Percentiles rank a stretch among this genome's conserved stretches.
phyloP scores from a whole-genome alignment of 1,284 basidiomycete genomes.

The Puccinia polysora region DNA sequence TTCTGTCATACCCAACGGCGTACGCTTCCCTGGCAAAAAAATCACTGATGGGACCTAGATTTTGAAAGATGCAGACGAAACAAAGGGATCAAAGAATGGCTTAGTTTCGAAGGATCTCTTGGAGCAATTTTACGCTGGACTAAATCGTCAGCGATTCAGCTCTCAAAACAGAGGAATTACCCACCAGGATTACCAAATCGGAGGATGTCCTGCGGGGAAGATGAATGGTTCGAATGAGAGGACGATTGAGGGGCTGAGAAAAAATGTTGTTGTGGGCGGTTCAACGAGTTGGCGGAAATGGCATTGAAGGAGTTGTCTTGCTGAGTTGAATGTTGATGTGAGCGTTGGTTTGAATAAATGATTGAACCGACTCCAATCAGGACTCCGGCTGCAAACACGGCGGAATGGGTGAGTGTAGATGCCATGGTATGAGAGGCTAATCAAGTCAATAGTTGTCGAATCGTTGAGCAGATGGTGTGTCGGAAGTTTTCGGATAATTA shows the following conservation, averaged over 20 bases:
- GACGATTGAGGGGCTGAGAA: slow-evolving; percentile 12
- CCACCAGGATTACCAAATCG: slow-evolving; percentile 40
- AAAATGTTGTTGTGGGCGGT: slow-evolving; percentile 17
- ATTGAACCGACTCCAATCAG: slow-evolving; percentile 35
- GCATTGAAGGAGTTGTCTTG: neutral
- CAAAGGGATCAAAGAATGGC: neutral
- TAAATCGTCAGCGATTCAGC: neutral
- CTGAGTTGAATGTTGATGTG: slow-evolving; percentile 22
- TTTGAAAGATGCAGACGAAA: neutral
- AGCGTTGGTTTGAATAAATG: slow-evolving; percentile 27
- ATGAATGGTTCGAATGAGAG: slow-evolving; percentile 1
- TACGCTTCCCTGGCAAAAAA: slow-evolving; percentile 74
- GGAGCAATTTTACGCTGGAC: too few species aligned
- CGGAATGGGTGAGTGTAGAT: slow-evolving; percentile 36
- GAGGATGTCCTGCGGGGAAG: slow-evolving; percentile 20
- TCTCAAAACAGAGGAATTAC: neutral
- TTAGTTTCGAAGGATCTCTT: neutral
- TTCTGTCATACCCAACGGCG: slow-evolving; percentile 82
- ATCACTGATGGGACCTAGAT: slow-evolving; percentile 74
- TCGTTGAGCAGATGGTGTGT: too few species aligned
- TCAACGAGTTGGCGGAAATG: slow-evolving; percentile 10
- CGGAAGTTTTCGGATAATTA: too few species aligned
- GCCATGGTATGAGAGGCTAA: too few species aligned
- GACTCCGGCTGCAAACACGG: slow-evolving; percentile 35
- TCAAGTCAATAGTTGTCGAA: too few species aligned